Evolutionary conservation across 805 yeast species (phyloP).

Genomic region (Cyberlindnera xylosilytica): DNA sequence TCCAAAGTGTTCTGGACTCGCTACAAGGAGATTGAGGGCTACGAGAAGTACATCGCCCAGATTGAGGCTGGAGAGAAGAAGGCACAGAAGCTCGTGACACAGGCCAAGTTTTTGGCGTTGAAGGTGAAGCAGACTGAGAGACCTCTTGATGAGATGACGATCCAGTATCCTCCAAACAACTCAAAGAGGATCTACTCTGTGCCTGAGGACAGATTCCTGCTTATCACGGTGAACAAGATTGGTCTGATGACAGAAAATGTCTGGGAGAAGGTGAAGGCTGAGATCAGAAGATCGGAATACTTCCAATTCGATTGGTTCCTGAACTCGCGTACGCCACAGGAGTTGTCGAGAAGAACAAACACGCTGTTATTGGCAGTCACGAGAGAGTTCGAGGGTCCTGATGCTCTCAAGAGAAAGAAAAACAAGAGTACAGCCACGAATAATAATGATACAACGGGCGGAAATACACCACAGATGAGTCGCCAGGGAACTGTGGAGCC

Average conservation of each 20-base stretch:
- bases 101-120: conserved; percentile 49
- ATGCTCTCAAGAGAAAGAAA: conserved; percentile 47
- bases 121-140: conserved; percentile 53
- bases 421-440: conserved; percentile 5
- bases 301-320: conserved; percentile 76
- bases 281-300: conserved; percentile 53
- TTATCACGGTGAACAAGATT: conserved; percentile 57
- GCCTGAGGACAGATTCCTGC: conserved; percentile 65
- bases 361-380: conserved; percentile 67
- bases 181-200: conserved; percentile 71
- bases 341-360: conserved; percentile 63
- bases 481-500: conserved; percentile 34
- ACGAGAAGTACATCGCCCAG: conserved; percentile 66
- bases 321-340: conserved; percentile 67
- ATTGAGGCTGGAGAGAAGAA: conserved; percentile 75
- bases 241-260: conserved; percentile 61
- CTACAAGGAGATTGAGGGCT: conserved; percentile 59
- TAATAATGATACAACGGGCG: conserved; percentile 6
- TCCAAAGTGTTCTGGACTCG: conserved; percentile 62
- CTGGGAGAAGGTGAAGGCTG: conserved; percentile 63
- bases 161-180: conserved; percentile 80
- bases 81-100: conserved; percentile 48
- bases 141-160: conserved; percentile 59
- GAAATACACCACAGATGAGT: conserved; percentile 23
- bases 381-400: conserved; percentile 65